Evolutionary conservation across 129 eudicot species (phyloP), one percentile per base, ranked within the genome.

Genomic region (Flaveria brownii): DNA sequence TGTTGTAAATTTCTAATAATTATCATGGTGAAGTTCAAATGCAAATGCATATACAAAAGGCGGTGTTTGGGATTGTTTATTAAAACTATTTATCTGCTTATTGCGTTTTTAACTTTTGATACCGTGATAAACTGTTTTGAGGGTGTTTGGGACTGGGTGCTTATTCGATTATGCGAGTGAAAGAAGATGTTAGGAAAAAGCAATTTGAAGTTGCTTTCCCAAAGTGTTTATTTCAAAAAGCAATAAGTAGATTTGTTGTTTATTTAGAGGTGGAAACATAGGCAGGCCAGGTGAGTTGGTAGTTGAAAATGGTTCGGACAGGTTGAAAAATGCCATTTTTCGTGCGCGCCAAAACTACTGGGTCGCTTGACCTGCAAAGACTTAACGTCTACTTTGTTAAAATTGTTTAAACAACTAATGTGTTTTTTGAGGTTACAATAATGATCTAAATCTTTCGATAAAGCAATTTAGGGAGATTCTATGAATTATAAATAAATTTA

Each of bases 1-100:
- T 95, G 71, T 54, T n/a, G 59, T 45, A 55, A 76, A 70, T 65
- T 39, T 51, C 2, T 39, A 28, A 63, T 11, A 63, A 22, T 61
- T 69, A 80, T 9, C 52, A 36, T 4, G 25, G 36, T 52, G 9
- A 66, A 39, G 50, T 17, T 46, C 51, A 61, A 52, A 47, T 62
- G 11, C 33, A 33, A 50, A 50, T 2, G 17, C 2, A 13, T 2
- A 61, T 12, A 55, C 49, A 71, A 70, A 65, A 39, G 0, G 25
- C 13, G 4, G 67, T 26, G 42, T 61, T 61, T 61, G 22, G 36
- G 67, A 61, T 61, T 4, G 18, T 36, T 20, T 30, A 6, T 0
- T 63, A 61, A 61, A 61, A 28, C 18, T 12, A 14, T 11, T 60
- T 2, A 56, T 22, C 33, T 59, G 36, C 13, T 20, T 22, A 22